These are phyloP conservation scores for Fistulina hepatica DNA, from an alignment of 1,284 basidiomycete genomes.

Conservation along the genomic window DNA sequence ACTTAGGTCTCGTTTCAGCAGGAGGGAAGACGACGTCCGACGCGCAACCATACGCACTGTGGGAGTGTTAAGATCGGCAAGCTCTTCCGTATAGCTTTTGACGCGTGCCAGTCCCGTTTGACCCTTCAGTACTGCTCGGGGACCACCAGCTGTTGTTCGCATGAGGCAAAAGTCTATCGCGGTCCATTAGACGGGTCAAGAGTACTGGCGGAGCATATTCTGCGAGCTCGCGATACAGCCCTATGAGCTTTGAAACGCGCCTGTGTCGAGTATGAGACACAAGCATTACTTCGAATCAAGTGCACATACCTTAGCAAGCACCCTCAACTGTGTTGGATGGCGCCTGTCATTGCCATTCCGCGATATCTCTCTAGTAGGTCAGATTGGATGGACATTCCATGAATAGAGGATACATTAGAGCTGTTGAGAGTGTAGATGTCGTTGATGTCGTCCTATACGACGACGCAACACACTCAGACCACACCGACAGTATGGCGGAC, in stretches of 20 bases:
- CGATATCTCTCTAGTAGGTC: slow-evolving; percentile 42
- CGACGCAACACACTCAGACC: no score
- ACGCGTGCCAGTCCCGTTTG: slow-evolving; percentile 36
- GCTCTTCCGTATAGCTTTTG: slow-evolving; percentile 46
- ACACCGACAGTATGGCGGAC: no score
- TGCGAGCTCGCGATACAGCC: slow-evolving; percentile 33
- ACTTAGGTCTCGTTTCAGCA: background rate
- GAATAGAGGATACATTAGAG: no score
- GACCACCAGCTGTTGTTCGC: slow-evolving; percentile 11
- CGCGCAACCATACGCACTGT: slow-evolving; percentile 27
- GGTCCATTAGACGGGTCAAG: slow-evolving; percentile 21
- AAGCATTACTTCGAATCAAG: background rate
- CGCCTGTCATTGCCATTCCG: slow-evolving; percentile 35
- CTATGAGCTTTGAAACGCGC: slow-evolving; percentile 31
- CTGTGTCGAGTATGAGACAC: background rate
- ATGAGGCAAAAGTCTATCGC: slow-evolving; percentile 11
- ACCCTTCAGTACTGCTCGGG: slow-evolving; percentile 8
- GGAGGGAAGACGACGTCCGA: no score
- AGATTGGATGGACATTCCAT: no score
- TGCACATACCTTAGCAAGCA: slow-evolving; percentile 46
- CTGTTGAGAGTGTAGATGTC: no score
- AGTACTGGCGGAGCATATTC: slow-evolving; percentile 39
- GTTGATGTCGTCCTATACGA: no score
- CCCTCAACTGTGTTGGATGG: slow-evolving; percentile 51
- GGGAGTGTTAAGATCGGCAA: slow-evolving; percentile 46